These are phyloP conservation scores for Aspergillus asperescens DNA, from an alignment of 495 filamentous ascomycete genomes.

Conservation along the genomic window DNA sequence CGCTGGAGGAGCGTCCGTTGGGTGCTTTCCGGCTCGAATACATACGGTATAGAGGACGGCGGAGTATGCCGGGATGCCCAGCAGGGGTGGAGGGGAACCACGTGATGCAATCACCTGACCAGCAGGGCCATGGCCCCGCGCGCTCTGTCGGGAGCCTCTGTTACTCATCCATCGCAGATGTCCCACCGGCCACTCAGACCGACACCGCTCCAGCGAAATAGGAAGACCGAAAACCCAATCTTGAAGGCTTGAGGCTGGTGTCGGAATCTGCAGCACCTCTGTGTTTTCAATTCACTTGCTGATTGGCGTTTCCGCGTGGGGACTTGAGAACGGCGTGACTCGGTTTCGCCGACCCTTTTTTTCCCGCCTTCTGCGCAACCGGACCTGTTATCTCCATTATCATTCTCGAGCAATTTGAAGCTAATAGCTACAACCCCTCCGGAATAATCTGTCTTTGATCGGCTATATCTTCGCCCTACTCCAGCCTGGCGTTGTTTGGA, in stretches of 20 bases:
- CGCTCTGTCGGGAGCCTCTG: not conserved
- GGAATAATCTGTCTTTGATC: not conserved
- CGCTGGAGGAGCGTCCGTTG: too few relatives aligned
- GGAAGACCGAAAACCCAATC: not conserved
- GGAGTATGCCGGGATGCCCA: too few relatives aligned
- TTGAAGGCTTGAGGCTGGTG: not conserved
- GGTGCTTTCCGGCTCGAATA: too few relatives aligned
- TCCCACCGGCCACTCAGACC: conserved; percentile 2
- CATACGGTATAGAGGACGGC: too few relatives aligned
- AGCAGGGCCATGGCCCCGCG: conserved; percentile 1
- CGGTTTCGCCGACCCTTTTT: not conserved
- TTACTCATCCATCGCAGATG: conserved; percentile 15
- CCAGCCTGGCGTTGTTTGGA: conserved; percentile 41
- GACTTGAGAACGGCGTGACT: not conserved
- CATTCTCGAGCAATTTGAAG: not conserved
- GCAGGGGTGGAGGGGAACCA: too few relatives aligned
- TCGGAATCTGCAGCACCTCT: not conserved
- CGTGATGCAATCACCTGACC: not conserved
- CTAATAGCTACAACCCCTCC: not conserved
- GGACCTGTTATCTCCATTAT: not conserved
- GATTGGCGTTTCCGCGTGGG: not conserved
- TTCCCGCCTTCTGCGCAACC: conserved; percentile 1
- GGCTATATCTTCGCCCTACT: conserved; percentile 12
- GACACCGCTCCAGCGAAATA: not conserved
- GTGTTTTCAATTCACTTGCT: not conserved